Percentiles rank a stretch among this genome's conserved stretches.
Evolutionary conservation across 1,284 basidiomycete species (phyloP).

Genomic region (Fomitopsis betulina): DNA sequence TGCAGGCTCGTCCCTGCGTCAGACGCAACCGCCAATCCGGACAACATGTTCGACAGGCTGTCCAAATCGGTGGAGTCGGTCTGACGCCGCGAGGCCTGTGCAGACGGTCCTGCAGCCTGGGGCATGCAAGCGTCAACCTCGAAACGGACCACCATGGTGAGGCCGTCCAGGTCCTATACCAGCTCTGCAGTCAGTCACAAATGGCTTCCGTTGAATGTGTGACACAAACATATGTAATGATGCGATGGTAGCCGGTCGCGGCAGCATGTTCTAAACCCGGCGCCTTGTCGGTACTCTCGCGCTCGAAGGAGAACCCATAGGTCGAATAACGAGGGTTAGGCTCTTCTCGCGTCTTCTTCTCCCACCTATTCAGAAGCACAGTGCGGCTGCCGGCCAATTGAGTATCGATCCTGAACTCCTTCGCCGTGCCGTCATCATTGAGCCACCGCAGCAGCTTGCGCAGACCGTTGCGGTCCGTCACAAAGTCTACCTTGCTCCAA

Average conservation of each 20-base stretch:
- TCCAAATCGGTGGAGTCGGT: conserved; percentile 27
- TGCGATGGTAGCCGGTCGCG: conserved; percentile 45
- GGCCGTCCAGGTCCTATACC: conserved; percentile 23
- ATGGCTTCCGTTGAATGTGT: background rate
- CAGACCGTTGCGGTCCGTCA: conserved; percentile 55
- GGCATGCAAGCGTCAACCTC: conserved; percentile 28
- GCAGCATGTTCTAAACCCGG: conserved; percentile 32
- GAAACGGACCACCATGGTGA: conserved; percentile 28
- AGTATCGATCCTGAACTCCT: conserved; percentile 53
- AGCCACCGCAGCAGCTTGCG: conserved; percentile 55
- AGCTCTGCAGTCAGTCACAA: background rate
- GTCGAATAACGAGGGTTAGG: conserved; percentile 13
- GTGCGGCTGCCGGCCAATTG: conserved; percentile 50
- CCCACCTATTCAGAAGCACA: conserved; percentile 42
- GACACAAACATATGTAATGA: conserved; percentile 43
- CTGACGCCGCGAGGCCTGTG: background rate
- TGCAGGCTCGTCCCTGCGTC: conserved; percentile 7
- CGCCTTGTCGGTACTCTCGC: conserved; percentile 37
- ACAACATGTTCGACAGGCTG: conserved; percentile 18
- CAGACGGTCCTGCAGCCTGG: background rate
- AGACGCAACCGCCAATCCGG: conserved; percentile 25
- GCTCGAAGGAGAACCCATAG: conserved; percentile 48
- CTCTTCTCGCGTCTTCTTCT: conserved; percentile 12
- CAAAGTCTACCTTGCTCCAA: conserved; percentile 46
- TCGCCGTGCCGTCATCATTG: conserved; percentile 21